Conservation (phyloP, 805 yeast genomes). For the Naumovozyma baii region DNA sequence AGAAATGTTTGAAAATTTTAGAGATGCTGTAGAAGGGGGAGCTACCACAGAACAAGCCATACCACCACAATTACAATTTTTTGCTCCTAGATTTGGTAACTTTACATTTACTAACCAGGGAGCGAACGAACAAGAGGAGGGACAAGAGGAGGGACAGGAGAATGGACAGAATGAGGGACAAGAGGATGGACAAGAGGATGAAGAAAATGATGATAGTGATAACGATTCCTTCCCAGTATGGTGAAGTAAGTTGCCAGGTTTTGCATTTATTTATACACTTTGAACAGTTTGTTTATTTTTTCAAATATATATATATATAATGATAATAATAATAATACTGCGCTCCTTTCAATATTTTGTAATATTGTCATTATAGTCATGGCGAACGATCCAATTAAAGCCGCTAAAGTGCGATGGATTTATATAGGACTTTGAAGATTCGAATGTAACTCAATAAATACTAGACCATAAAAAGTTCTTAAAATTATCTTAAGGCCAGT, state of each 20-base stretch:
- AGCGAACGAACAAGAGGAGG: slow-evolving; percentile 8
- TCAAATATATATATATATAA: too few relatives aligned
- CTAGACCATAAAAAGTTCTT: too few relatives aligned
- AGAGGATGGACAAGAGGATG: slow-evolving; percentile 3
- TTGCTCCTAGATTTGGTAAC: slow-evolving; percentile 14
- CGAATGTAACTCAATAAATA: too few relatives aligned
- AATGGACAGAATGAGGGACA: slow-evolving; percentile 5
- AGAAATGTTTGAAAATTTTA: slow-evolving; percentile 20
- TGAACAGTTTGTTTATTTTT: neutral
- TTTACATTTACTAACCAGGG: slow-evolving; percentile 4
- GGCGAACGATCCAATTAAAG: slow-evolving; percentile 1
- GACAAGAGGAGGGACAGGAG: slow-evolving; percentile 4
- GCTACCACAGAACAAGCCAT: slow-evolving; percentile 7
- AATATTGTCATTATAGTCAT: slow-evolving; percentile 1
- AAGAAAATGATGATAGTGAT: slow-evolving; percentile 1
- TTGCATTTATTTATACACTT: too few relatives aligned
- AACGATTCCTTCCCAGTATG: slow-evolving; percentile 1
- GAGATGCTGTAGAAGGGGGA: slow-evolving; percentile 13
- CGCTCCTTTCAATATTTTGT: too few relatives aligned
- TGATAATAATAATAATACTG: too few relatives aligned
- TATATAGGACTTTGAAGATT: too few relatives aligned
- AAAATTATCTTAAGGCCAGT: too few relatives aligned
- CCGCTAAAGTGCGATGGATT: neutral
- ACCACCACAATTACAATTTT: slow-evolving; percentile 15
- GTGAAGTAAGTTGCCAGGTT: too few relatives aligned